Percentiles rank a stretch among this genome's conserved stretches.
Conservation (phyloP, 2,329 filamentous ascomycete species). For the Calcarisporium arbuscula region DNA sequence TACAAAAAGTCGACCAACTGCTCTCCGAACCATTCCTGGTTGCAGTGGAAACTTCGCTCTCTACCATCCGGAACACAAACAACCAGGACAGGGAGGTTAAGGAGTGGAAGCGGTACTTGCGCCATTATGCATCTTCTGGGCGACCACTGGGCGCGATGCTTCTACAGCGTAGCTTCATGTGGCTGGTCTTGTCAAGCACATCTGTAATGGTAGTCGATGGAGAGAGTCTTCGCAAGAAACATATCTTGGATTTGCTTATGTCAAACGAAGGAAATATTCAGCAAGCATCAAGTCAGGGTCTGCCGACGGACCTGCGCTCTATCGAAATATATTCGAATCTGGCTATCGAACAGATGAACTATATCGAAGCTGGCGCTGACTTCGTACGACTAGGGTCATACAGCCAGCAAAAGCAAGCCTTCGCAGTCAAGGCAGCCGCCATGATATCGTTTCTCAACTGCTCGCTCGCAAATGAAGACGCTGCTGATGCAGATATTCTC, state of each 20-base stretch:
- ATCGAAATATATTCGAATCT: slow-evolving; percentile 63
- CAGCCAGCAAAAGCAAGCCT: slow-evolving; percentile 81
- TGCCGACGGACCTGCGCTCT: slow-evolving; percentile 47
- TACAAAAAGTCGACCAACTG: slow-evolving; percentile 64
- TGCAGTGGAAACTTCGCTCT: slow-evolving; percentile 82
- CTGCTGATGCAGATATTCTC: slow-evolving; percentile 71
- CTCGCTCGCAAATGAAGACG: slow-evolving; percentile 71
- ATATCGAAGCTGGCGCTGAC: slow-evolving; percentile 83
- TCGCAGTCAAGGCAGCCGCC: slow-evolving; percentile 76
- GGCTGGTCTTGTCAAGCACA: slow-evolving; percentile 71
- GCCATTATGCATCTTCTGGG: slow-evolving; percentile 72
- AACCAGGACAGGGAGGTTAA: slow-evolving; percentile 58
- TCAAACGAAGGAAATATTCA: slow-evolving; percentile 43
- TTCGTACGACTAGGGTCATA: slow-evolving; percentile 75
- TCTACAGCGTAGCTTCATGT: slow-evolving; percentile 82
- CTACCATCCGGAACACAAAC: slow-evolving; percentile 77
- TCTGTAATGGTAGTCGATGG: slow-evolving; percentile 64
- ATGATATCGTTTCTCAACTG: slow-evolving; percentile 83
- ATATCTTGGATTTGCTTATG: slow-evolving; percentile 71
- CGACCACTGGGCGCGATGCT: slow-evolving; percentile 87
- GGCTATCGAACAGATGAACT: slow-evolving; percentile 74
- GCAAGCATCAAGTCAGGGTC: slow-evolving; percentile 22
- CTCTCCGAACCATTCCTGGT: slow-evolving; percentile 82
- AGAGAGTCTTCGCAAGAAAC: slow-evolving; percentile 50
- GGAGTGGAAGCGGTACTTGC: slow-evolving; percentile 83